Conservation (phyloP, 2,329 filamentous ascomycete species). For the Beauveria rudraprayagi region DNA sequence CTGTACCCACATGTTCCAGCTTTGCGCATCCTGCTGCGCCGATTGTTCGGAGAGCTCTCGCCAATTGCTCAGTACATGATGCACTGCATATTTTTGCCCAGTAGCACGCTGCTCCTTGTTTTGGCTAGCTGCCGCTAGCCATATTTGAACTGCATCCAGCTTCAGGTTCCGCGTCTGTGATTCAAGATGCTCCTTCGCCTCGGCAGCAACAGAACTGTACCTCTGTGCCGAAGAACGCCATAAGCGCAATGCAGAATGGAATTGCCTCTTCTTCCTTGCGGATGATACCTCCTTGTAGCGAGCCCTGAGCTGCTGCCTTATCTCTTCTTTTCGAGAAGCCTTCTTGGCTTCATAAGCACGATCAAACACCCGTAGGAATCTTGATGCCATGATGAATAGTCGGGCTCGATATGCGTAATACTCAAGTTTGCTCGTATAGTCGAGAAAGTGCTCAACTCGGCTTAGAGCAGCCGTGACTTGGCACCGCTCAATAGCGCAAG, state of each 20-base stretch:
- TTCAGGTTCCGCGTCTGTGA: neutral
- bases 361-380: conserved; percentile 3
- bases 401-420: conserved; percentile 5
- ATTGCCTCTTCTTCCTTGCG: conserved; percentile 2
- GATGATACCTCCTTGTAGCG: conserved; percentile 10
- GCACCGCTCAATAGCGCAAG: neutral
- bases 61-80: conserved; percentile 18
- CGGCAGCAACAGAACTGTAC: neutral
- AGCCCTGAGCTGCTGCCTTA: conserved; percentile 5
- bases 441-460: neutral
- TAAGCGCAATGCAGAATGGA: neutral
- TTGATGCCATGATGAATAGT: conserved; percentile 5
- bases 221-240: neutral
- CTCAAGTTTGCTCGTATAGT: neutral
- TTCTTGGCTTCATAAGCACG: neutral
- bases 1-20: conserved; percentile 25
- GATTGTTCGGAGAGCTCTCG: conserved; percentile 16
- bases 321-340: conserved; percentile 3
- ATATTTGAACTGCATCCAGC: conserved; percentile 14
- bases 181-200: conserved; percentile 10
- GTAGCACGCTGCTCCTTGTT: conserved; percentile 8
- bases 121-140: conserved; percentile 17
- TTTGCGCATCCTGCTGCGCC: conserved; percentile 19
- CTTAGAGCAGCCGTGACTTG: neutral
- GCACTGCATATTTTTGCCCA: neutral